Percentiles rank a stretch among this genome's conserved stretches.
Conservation (phyloP, 2,329 filamentous ascomycete genomes). For the Apiospora rasikravindrae region DNA sequence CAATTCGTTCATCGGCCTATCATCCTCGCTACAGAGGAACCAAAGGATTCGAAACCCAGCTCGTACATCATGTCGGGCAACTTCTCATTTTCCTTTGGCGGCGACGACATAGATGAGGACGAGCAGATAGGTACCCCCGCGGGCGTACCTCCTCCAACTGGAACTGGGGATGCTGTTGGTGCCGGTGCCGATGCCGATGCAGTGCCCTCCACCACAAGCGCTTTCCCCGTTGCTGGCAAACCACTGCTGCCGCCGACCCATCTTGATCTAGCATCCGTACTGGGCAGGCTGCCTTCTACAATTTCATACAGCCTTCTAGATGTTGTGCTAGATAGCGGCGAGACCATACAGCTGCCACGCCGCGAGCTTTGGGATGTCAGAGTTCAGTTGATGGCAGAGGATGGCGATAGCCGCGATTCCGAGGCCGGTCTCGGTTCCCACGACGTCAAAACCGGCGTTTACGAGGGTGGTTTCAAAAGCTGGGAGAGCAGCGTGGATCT, state of each 20-base stretch:
- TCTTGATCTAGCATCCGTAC: constrained; percentile 56
- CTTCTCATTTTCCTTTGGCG: constrained; percentile 66
- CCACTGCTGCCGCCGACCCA: constrained; percentile 60
- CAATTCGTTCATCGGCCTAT: constrained; percentile 12
- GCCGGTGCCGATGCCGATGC: constrained; percentile 19
- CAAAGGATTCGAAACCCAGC: background rate
- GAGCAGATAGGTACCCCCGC: constrained; percentile 38
- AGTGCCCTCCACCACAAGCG: constrained; percentile 45
- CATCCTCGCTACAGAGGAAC: background rate
- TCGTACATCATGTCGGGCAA: constrained; percentile 40
- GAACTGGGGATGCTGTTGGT: constrained; percentile 26
- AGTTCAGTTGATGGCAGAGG: constrained; percentile 80
- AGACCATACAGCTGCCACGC: constrained; percentile 64
- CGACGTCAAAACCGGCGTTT: constrained; percentile 81
- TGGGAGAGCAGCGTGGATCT: constrained; percentile 88
- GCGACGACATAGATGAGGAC: constrained; percentile 67
- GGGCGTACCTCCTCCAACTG: constrained; percentile 8
- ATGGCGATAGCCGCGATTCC: constrained; percentile 50
- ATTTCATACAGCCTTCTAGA: constrained; percentile 70
- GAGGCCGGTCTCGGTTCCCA: constrained; percentile 64
- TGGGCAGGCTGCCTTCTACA: constrained; percentile 71
- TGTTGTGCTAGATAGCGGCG: constrained; percentile 64
- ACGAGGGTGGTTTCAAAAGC: constrained; percentile 88
- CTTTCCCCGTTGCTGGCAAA: constrained; percentile 67
- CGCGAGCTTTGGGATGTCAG: constrained; percentile 83